Evolutionary conservation across 768 basidiomycete genomes (phyloP).

Genomic region (Hygrophoropsis aurantiaca): DNA sequence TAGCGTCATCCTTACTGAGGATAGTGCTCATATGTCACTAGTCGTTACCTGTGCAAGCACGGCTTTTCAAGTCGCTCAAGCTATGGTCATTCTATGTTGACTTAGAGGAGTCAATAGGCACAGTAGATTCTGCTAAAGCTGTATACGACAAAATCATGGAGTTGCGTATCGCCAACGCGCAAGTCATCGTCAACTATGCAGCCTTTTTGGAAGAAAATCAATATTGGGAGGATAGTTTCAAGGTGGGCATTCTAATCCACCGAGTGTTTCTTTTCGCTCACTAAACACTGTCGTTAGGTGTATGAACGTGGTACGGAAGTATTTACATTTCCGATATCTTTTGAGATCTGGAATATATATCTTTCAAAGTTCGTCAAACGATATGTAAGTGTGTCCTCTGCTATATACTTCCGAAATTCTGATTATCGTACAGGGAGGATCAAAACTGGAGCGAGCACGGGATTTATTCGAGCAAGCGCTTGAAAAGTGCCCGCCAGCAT

Average conservation of each 20-base stretch:
- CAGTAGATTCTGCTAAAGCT: constrained; percentile 85
- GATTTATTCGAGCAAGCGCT: constrained; percentile 98
- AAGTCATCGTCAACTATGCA: constrained; percentile 96
- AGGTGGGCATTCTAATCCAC: constrained; percentile 54
- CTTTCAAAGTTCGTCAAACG: constrained; percentile 95
- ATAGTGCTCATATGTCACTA: constrained; percentile 31
- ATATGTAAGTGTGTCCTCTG: constrained; percentile 60
- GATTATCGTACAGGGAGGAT: constrained; percentile 63
- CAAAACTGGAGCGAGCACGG: constrained; percentile 92
- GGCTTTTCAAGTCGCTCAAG: constrained; percentile 96
- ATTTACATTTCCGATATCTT: constrained; percentile 97
- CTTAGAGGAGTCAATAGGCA: constrained; percentile 94
- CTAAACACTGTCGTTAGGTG: constrained; percentile 47
- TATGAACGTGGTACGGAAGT: constrained; percentile 97
- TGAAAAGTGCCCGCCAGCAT: constrained; percentile 93
- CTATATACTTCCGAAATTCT: neutral
- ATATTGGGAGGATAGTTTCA: constrained; percentile 99
- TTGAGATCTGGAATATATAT: constrained; percentile 99
- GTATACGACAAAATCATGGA: constrained; percentile 98
- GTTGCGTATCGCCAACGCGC: constrained; percentile 95
- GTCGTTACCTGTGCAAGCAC: constrained; percentile 81
- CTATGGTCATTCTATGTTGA: constrained; percentile 99
- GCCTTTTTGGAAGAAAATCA: constrained; percentile 96
- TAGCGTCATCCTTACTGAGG: neutral
- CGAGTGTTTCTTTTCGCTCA: neutral